phyloP scores from a whole-genome alignment of 2,329 filamentous ascomycete genomes.

The Zymoseptoria brevis region DNA sequence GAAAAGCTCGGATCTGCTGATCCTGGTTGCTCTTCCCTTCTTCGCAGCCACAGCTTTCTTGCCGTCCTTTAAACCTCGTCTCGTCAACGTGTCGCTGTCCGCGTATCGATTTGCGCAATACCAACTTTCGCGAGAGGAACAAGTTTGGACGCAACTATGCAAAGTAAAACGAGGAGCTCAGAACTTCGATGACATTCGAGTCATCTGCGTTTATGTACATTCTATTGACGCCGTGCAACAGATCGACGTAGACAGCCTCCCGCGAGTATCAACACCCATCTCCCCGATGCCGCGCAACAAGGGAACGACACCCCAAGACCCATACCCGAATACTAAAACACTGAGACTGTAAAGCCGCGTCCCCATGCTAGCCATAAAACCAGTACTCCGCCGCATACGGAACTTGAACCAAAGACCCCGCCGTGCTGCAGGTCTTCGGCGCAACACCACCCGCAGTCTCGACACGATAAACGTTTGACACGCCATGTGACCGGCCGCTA shows the following conservation, averaged over 20 bases:
- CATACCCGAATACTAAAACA: not conserved
- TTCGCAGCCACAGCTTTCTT: not conserved
- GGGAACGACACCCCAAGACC: not conserved
- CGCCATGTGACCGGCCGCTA: conserved; percentile 28
- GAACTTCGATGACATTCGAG: not conserved
- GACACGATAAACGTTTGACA: conserved; percentile 41
- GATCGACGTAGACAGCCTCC: not conserved
- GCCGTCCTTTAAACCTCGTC: not conserved
- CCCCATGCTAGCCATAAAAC: conserved; percentile 32
- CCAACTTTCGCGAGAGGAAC: not conserved
- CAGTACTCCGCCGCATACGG: conserved; percentile 43
- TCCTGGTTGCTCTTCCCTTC: not conserved
- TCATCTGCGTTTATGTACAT: not conserved
- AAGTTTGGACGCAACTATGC: not conserved
- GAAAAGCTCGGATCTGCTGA: not conserved
- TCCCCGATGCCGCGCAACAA: not conserved
- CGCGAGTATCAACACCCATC: not conserved
- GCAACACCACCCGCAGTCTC: conserved; percentile 41
- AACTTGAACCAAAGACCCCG: conserved; percentile 28
- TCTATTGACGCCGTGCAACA: not conserved
- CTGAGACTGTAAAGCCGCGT: not conserved
- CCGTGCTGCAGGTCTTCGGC: conserved; percentile 32
- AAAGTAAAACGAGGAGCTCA: not conserved
- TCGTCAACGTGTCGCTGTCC: not conserved
- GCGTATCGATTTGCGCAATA: not conserved